Evolutionary conservation across 2,329 filamentous ascomycete genomes (phyloP).

Genomic region (Monosporascus sp.): DNA sequence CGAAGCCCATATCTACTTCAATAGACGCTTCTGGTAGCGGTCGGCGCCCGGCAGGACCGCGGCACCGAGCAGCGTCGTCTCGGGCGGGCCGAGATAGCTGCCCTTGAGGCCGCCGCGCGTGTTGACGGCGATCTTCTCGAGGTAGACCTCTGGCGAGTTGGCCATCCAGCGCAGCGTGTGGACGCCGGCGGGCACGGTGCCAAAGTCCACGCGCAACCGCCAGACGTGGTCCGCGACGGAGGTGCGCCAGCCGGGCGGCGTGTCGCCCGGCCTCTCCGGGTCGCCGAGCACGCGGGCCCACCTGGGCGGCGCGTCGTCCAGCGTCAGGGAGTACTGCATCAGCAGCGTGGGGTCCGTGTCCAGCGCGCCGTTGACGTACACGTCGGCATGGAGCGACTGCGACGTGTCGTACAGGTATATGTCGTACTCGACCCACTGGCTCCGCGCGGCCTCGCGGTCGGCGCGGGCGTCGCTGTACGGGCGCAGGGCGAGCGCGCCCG

Average conservation of each 20-base stretch:
- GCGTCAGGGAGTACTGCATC: conserved; percentile 44
- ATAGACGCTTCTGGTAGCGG: too few relatives aligned
- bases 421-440: conserved; percentile 22
- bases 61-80: conserved; percentile 12
- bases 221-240: conserved; percentile 47
- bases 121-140: conserved; percentile 33
- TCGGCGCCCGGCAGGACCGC: too few relatives aligned
- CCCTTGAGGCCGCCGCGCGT: conserved; percentile 24
- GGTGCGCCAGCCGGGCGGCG: conserved; percentile 41
- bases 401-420: conserved; percentile 26
- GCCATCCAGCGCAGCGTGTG: conserved; percentile 27
- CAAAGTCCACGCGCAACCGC: conserved; percentile 33
- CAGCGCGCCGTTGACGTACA: conserved; percentile 36
- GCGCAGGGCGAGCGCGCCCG: conserved; percentile 19
- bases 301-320: conserved; percentile 36
- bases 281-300: conserved; percentile 30
- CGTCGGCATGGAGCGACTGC: conserved; percentile 18
- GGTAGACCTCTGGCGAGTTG: conserved; percentile 28
- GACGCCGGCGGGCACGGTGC: conserved; percentile 14
- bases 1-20: too few relatives aligned
- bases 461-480: conserved; percentile 18
- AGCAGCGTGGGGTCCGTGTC: conserved; percentile 45
- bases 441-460: conserved; percentile 7
- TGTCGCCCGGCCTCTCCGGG: conserved; percentile 35
- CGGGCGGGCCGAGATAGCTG: conserved; percentile 32